phyloP scores from a whole-genome alignment of 192 early-diverging fungal species.

The Lunasporangiospora selenospora region DNA sequence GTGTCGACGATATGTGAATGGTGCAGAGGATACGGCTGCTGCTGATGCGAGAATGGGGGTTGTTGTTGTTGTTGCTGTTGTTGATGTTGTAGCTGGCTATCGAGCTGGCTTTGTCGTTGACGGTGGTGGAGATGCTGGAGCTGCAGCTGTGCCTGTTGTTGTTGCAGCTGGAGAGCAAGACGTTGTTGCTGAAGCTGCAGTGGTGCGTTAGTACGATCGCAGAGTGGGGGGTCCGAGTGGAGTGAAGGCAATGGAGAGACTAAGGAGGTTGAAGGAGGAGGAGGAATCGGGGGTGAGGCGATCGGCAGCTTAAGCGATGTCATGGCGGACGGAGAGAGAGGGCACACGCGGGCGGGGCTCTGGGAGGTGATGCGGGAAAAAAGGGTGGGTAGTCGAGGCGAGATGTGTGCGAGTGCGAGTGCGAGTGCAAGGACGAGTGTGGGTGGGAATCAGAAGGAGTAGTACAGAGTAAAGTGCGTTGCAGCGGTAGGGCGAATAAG shows the following conservation, averaged over 20 bases:
- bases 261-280: background rate
- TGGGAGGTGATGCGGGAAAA: no score
- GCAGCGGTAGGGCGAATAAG: no score
- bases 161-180: constrained; percentile 14
- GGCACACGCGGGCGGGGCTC: background rate
- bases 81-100: constrained; percentile 10
- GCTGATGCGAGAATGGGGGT: background rate
- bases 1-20: constrained; percentile 2
- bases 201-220: background rate
- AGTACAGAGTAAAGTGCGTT: no score
- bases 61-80: constrained; percentile 5
- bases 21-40: background rate
- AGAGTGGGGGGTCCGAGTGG: background rate
- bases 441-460: background rate
- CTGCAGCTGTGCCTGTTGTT: constrained; percentile 14
- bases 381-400: no score
- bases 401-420: background rate
- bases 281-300: background rate
- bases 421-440: background rate
- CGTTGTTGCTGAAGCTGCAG: constrained; percentile 13
- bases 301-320: constrained; percentile 16
- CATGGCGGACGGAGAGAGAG: constrained; percentile 9
- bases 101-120: constrained; percentile 13
- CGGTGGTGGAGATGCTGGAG: constrained; percentile 23
- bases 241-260: background rate